Base-by-base conservation (phyloP, 805 yeast species). In the Yarrowia yakushimensis region DNA sequence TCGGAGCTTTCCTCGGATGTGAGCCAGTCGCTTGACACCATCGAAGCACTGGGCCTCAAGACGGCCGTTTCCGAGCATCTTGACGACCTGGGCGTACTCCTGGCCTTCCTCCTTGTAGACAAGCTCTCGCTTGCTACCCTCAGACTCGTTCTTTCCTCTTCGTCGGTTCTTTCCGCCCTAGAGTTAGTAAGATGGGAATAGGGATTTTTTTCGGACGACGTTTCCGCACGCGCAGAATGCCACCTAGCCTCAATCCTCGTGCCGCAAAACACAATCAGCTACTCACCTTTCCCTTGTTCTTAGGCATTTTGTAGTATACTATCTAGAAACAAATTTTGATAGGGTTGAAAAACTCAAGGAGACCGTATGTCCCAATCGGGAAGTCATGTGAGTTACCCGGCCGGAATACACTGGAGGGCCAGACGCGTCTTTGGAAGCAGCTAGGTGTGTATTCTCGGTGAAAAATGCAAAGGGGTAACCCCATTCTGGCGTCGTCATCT, bases 41-140 rank as follows among this genome's bases (percentile, higher is more conserved):
- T 94, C 99, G 73, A 94, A 94, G 79, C 99, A 94, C 57, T 85
- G 76, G 62, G 96, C 97, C 76, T 92, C 97, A 63, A 94, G 87
- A 78, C 99, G 86, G 68, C 99, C 98, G 74, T 92, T 92, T 76
- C 99, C 99, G 70, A 94, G 85, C 97, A 94, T 93, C 79, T 91
- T 93, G 76, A 93, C 85, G 74, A 94, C 94, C 80, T 96, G 99
- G 63, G 97, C 99, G 72, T 94, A 94, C 77, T 94, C 98, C 81
- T 94, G 99, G 64, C 96, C 96, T 72, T 94, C 99, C 67, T 94
- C 99, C 72, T 86, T 90, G 76, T 82, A 84, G 74, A 85, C 83
- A 70, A 94, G 83, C 75, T 94, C 99, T 80, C 99, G 90, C 82
- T 94, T 94, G 78, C 90, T 92, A 67, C 87, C 85, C 65, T 83